phyloP scores from a whole-genome alignment of 805 yeast species.

The Kodamaea hsintzibuensis region DNA sequence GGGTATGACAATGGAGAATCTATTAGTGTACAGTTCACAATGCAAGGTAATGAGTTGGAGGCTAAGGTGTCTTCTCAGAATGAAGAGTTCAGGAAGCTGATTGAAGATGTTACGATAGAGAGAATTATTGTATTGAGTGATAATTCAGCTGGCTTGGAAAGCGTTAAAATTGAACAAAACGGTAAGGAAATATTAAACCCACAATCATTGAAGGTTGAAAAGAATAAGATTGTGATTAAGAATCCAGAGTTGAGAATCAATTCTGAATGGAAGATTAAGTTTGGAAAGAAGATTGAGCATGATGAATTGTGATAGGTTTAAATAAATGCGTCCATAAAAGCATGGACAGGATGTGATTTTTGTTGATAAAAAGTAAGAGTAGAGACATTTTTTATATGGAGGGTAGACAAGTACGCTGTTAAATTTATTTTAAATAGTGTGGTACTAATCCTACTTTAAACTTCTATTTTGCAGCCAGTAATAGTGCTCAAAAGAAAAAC shows the following conservation, averaged over 20 bases:
- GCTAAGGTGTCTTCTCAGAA: conserved; percentile 8
- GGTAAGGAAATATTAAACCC: conserved; percentile 14
- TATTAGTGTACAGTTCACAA: conserved; percentile 41
- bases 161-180: conserved; percentile 36
- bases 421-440: no score
- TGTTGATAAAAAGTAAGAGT: no score
- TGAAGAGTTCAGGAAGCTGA: conserved; percentile 14
- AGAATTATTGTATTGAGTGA: conserved; percentile 50
- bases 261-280: conserved; percentile 48
- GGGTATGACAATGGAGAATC: conserved; percentile 54
- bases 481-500: no score
- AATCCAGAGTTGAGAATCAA: conserved; percentile 52
- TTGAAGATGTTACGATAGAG: conserved; percentile 49
- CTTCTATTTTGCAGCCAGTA: no score
- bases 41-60: conserved; percentile 7
- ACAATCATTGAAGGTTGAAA: conserved; percentile 1
- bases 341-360: no score
- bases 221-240: conserved; percentile 31
- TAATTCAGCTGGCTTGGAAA: conserved; percentile 5
- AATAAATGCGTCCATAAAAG: no score
- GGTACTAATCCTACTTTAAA: no score
- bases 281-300: conserved; percentile 17
- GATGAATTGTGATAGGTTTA: conserved; percentile 26
- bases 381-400: no score
- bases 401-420: no score